A percentile compares a stretch with the other conserved stretches of the same genome.
Conservation (phyloP, 2,329 filamentous ascomycete species). For the Dactylellina cionopaga region DNA sequence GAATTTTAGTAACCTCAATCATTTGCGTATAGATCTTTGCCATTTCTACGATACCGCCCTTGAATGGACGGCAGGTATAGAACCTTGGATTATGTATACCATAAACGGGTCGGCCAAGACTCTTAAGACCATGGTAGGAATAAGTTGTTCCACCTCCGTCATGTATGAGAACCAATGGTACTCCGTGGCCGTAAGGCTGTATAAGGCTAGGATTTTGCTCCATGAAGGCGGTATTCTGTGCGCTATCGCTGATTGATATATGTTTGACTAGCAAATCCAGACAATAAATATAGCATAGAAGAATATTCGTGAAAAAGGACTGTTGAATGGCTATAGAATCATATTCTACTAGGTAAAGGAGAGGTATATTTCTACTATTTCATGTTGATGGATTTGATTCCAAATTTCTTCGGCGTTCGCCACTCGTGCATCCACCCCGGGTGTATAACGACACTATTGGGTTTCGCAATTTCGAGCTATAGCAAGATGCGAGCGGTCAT, state of each 20-base stretch:
- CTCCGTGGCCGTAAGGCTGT: slow-evolving; percentile 56
- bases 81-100: slow-evolving; percentile 55
- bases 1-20: slow-evolving; percentile 42
- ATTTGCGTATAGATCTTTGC: slow-evolving; percentile 53
- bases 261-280: background rate
- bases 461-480: no score
- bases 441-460: no score
- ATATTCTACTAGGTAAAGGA: no score
- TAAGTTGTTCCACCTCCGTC: slow-evolving; percentile 63
- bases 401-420: no score
- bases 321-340: no score
- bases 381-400: no score
- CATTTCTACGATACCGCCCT: slow-evolving; percentile 54
- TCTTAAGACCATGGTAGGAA: slow-evolving; percentile 54
- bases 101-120: slow-evolving; percentile 48
- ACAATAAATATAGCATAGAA: no score
- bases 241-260: slow-evolving; percentile 10
- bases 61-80: slow-evolving; percentile 48
- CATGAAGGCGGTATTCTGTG: slow-evolving; percentile 56
- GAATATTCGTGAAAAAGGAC: no score
- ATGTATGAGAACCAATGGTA: slow-evolving; percentile 65
- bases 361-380: no score
- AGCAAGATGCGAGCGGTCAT: no score
- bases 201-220: slow-evolving; percentile 57
- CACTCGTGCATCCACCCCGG: no score